Evolutionary conservation across 108 stramenopile genomes (phyloP), one percentile per base, ranked within the genome.

Genomic region (Conticribra guillardii): DNA sequence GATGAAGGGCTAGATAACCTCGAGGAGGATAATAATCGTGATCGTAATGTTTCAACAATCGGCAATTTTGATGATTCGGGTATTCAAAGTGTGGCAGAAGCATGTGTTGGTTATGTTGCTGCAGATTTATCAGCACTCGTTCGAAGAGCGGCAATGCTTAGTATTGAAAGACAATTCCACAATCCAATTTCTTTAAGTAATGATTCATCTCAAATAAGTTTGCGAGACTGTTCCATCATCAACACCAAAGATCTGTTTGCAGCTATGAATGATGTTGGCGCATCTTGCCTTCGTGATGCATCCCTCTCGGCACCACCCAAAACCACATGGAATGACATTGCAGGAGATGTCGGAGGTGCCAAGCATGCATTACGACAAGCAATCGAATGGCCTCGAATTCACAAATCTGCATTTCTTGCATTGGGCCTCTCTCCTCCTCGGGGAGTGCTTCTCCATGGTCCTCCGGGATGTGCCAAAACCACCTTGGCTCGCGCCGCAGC

Each of bases 381-480:
- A 0, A 85, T 95, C 45, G 94, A 92, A 60, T 92, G 94, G 91
- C 94, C 94, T 0, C 84, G 87, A 0, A 82, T 71, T 23, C 79
- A 67, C 27, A 64, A 79, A 49, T 37, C 50, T 21, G 82, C 76
- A n/a, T 92, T 87, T 63, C 56, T 63, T 26, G 51, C 64, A 14
- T 53, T 95, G 31, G 87, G 89, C 16, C 76, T 95, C 17, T 29
- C 63, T 9, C 83, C 90, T 21, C 89, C 89, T 23, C 73, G 90
- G 14, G 90, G 82, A 18, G 96, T 98, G 4, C 84, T 99, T 16
- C 84, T 99, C 32, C 91, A 98, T 74, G 99, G 99, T 1, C 99
- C 99, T 9, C 99, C 99, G 0, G 99, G 98, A 1, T 96, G 96
- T 84, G 96, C 94, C 7, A 99, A 99, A 80, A 99, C 99, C 2